These are phyloP conservation scores for Tagetes patula DNA, from an alignment of 129 eudicot genomes.

Conservation along the genomic window DNA sequence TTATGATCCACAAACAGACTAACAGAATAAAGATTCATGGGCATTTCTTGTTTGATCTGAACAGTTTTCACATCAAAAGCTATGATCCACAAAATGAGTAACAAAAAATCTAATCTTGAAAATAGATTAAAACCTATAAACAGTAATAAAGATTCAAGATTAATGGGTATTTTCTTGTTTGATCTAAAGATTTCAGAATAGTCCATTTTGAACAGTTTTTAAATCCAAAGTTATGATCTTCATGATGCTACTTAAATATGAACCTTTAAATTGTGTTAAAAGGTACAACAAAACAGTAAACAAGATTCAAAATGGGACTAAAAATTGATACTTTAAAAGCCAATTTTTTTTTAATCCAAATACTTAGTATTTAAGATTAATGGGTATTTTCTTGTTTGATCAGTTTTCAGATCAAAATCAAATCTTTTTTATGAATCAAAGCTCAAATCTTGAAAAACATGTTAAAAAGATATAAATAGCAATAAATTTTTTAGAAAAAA, in stretches of 20 bases:
- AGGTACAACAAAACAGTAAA: neutral
- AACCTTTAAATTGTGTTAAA: conserved; percentile 6
- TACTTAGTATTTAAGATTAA: too few relatives aligned
- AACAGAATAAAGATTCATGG: too few relatives aligned
- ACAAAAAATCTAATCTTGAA: neutral
- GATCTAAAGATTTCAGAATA: conserved; percentile 12
- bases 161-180: conserved; percentile 13
- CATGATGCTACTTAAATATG: neutral
- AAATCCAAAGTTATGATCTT: conserved; percentile 8
- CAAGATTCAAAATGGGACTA: too few relatives aligned
- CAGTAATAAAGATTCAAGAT: too few relatives aligned
- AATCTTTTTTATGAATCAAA: neutral
- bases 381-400: conserved; percentile 23
- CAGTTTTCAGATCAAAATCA: neutral
- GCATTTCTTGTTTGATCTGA: conserved; percentile 4
- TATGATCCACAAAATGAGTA: conserved; percentile 3
- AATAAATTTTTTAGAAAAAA: neutral
- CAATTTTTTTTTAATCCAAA: too few relatives aligned
- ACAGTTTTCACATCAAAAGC: conserved; percentile 13
- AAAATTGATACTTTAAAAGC: too few relatives aligned
- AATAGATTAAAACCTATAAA: too few relatives aligned
- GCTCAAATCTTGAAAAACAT: neutral
- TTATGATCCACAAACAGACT: too few relatives aligned
- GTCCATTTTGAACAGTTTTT: conserved; percentile 2
- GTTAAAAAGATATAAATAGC: neutral